Conservation (phyloP, 768 basidiomycete genomes). For the Tricholoma hemisulphureum region DNA sequence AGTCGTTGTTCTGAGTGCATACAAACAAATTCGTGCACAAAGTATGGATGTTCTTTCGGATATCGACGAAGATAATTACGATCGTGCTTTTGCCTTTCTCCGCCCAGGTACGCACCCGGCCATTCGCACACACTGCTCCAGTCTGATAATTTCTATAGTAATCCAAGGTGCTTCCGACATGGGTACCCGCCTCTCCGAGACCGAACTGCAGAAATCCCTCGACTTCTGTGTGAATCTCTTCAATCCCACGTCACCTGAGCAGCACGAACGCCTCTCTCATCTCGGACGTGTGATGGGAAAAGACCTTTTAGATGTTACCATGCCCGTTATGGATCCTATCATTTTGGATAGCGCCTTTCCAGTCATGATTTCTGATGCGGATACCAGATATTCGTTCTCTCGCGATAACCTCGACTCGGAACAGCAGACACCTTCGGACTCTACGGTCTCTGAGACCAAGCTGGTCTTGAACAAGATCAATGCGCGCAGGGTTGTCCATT, state of each 20-base stretch:
- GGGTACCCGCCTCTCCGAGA: conserved; percentile 67
- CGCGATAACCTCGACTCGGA: conserved; percentile 16
- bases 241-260: conserved; percentile 63
- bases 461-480: conserved; percentile 69
- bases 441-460: conserved; percentile 38
- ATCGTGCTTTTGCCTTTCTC: conserved; percentile 62
- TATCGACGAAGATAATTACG: conserved; percentile 68
- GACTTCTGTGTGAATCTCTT: conserved; percentile 78
- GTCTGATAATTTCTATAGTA: conserved; percentile 39
- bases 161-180: conserved; percentile 81
- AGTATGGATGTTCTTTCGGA: conserved; percentile 55
- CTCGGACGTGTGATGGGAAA: conserved; percentile 26
- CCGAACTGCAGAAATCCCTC: conserved; percentile 70
- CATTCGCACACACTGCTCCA: neutral
- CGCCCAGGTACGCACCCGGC: conserved; percentile 48
- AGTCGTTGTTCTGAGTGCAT: conserved; percentile 69
- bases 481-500: conserved; percentile 64
- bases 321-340: conserved; percentile 46
- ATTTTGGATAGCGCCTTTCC: conserved; percentile 37
- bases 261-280: conserved; percentile 44
- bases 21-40: conserved; percentile 69
- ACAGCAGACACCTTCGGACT: conserved; percentile 28
- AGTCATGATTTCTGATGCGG: conserved; percentile 13
- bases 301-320: conserved; percentile 52
- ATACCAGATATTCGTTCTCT: conserved; percentile 1